phyloP scores from a whole-genome alignment of 2,329 filamentous ascomycete genomes.

The Colletotrichum tropicale region DNA sequence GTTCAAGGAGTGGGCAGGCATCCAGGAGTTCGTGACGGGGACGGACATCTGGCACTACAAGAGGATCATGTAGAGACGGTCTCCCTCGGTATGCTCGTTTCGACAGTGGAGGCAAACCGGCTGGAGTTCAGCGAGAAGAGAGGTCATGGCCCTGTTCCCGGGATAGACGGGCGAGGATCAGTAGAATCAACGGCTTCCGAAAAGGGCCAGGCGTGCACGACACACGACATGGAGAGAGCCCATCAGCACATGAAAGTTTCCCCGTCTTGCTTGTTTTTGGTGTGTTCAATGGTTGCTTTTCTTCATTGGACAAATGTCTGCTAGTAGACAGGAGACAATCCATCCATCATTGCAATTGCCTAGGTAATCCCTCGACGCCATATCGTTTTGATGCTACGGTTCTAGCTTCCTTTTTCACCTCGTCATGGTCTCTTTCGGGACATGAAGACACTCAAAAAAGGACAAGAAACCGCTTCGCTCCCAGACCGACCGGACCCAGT shows the following conservation, averaged over 20 bases:
- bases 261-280: neutral
- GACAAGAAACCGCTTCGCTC: neutral
- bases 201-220: neutral
- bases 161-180: neutral
- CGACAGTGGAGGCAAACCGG: neutral
- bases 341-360: slow-evolving; percentile 47
- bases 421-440: neutral
- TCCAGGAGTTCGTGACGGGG: slow-evolving; percentile 25
- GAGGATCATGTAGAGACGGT: slow-evolving; percentile 27
- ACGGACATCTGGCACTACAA: slow-evolving; percentile 35
- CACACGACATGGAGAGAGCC: neutral
- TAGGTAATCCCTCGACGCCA: slow-evolving; percentile 57
- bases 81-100: neutral
- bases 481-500: slow-evolving; percentile 9
- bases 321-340: slow-evolving; percentile 22
- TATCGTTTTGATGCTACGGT: slow-evolving; percentile 34
- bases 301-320: slow-evolving; percentile 25
- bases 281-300: slow-evolving; percentile 21
- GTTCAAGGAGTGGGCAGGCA: slow-evolving; percentile 26
- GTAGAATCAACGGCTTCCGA: neutral
- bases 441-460: neutral
- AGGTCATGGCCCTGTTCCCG: neutral
- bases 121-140: neutral
- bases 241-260: neutral
- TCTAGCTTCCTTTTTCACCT: neutral